Conservation (phyloP, 2,329 filamentous ascomycete genomes). For the Coniochaeta pulveracea region DNA sequence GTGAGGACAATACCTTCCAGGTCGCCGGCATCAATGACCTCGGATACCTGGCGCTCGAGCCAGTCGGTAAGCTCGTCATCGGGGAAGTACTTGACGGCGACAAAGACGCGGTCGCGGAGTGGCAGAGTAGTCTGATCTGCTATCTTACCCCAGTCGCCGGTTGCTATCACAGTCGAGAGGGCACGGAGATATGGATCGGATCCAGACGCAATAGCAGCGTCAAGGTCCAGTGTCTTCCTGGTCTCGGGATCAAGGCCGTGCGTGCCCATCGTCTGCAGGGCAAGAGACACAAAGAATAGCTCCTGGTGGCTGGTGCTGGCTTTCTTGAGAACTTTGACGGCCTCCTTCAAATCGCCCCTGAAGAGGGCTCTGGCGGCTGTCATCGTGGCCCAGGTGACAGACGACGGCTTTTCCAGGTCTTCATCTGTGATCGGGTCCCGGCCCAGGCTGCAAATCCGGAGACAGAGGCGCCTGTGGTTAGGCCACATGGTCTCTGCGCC, state of each 20-base stretch:
- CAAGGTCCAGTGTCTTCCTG: slow-evolving; percentile 44
- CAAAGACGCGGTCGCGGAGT: slow-evolving; percentile 61
- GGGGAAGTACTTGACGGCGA: slow-evolving; percentile 57
- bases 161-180: slow-evolving; percentile 67
- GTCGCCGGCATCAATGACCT: slow-evolving; percentile 54
- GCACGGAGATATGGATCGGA: slow-evolving; percentile 72
- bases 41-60: slow-evolving; percentile 52
- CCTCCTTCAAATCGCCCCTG: slow-evolving; percentile 55
- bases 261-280: slow-evolving; percentile 48
- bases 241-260: slow-evolving; percentile 15
- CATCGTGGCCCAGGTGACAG: slow-evolving; percentile 55
- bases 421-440: slow-evolving; percentile 26
- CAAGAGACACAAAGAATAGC: slow-evolving; percentile 56
- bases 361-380: slow-evolving; percentile 68
- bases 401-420: slow-evolving; percentile 25
- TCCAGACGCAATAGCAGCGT: slow-evolving; percentile 47
- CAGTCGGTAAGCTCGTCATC: slow-evolving; percentile 54
- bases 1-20: slow-evolving; percentile 70
- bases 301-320: slow-evolving; percentile 52
- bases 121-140: slow-evolving; percentile 63
- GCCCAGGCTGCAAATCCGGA: slow-evolving; percentile 66
- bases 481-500: slow-evolving; percentile 53
- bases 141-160: slow-evolving; percentile 64
- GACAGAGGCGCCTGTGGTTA: slow-evolving; percentile 61
- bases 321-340: slow-evolving; percentile 57